Evolutionary conservation across 306 rosid species (phyloP).

Genomic region (Quercus cerris): DNA sequence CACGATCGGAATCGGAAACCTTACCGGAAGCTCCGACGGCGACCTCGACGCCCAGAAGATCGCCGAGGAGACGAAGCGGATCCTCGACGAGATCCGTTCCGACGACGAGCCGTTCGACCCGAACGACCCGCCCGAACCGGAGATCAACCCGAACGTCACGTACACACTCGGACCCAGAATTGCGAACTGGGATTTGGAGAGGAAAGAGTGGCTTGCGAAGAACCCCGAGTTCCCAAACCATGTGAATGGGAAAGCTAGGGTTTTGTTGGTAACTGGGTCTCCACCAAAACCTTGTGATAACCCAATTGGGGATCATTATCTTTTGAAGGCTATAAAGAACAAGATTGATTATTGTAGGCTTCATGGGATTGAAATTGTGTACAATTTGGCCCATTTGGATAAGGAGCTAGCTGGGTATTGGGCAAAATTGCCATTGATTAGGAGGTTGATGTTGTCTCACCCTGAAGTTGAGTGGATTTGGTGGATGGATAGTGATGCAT

Average conservation of each 20-base stretch:
- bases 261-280: conserved; percentile 83
- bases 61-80: conserved; percentile 79
- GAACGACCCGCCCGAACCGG: conserved; percentile 39
- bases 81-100: conserved; percentile 95
- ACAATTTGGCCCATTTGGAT: conserved; percentile 93
- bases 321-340: conserved; percentile 81
- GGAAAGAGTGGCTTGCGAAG: conserved; percentile 57
- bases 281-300: conserved; percentile 97
- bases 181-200: conserved; percentile 59
- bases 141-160: conserved; percentile 54
- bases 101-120: conserved; percentile 76
- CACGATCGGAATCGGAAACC: conserved; percentile 80
- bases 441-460: conserved; percentile 86
- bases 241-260: conserved; percentile 71
- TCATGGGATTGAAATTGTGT: conserved; percentile 94
- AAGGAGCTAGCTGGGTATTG: conserved; percentile 95
- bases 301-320: conserved; percentile 89
- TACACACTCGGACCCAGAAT: conserved; percentile 85
- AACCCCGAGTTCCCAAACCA: conserved; percentile 67
- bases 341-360: conserved; percentile 93
- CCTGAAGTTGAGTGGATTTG: conserved; percentile 99
- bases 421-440: conserved; percentile 91
- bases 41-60: conserved; percentile 68
- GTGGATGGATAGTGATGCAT: conserved; percentile 99
- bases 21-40: conserved; percentile 51